Evolutionary conservation across 805 yeast genomes (phyloP), one percentile per base, ranked within the genome.

Genomic region (Danielozyma ontarioensis): DNA sequence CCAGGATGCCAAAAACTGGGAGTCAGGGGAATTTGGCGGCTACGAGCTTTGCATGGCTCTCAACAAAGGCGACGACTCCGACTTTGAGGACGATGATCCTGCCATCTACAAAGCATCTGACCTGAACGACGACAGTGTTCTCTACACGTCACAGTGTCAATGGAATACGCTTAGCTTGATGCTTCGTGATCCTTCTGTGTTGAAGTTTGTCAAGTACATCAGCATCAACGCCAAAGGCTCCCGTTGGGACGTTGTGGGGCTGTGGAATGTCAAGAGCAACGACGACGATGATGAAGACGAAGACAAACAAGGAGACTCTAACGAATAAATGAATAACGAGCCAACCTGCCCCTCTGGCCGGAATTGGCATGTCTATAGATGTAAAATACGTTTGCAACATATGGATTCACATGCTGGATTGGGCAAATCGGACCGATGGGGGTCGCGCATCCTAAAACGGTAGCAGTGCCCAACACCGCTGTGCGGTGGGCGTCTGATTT

Each of bases 181-280:
- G 65, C 68, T 84, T 42, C 70, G 97, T 49, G 97, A 93, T 52
- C 78, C 83, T 6, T 74, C 80, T 31, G 89, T 90, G n/a, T 64
- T 94, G 60, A 83, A 89, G 56, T 93, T 93, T 58, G 79, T 93
- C 46, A 93, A 93, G 55, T 93, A 93, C 48, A 90, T 90, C 13
- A 84, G 96, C 50, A 76, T 76, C 57, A 76, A 76, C 41, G 96
- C 97, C 4, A 78, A 79, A 39, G 95, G 97, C 1, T 80, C 93
- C 26, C 71, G 98, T 53, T 93, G 96, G 96, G 99, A 93, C 53
- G 65, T 93, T 26, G 68, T 70, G 22, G 77, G 82, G 35, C 83
- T 81, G 48, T 90, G 95, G 93, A 79, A 76, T 44, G 81, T 85
- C 18, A 73, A 68, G 40, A 65, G 64, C 17, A 66, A 51, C 4